Percentiles rank a stretch among this genome's conserved stretches.
Evolutionary conservation across 129 eudicot species (phyloP).

Genomic region (Glebionis coronaria): DNA sequence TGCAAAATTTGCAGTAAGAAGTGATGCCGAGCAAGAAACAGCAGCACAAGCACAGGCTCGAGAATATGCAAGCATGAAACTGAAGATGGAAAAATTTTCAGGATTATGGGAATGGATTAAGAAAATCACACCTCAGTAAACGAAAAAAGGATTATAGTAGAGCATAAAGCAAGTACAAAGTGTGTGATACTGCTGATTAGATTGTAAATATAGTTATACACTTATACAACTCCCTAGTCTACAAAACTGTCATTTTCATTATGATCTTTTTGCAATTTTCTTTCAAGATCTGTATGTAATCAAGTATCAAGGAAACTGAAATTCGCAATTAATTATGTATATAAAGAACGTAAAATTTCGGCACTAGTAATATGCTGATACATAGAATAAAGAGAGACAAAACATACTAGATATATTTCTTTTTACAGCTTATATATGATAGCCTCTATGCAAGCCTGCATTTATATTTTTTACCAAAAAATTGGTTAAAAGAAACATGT

Average conservation of each 20-base stretch:
- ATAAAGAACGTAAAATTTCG: background rate
- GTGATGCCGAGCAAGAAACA: conserved; percentile 50
- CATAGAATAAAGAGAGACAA: background rate
- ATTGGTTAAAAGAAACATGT: background rate
- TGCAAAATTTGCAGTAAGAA: conserved; percentile 31
- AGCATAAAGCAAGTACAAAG: conserved; percentile 1
- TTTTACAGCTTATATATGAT: background rate
- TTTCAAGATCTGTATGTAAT: background rate
- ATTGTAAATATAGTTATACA: conserved; percentile 11
- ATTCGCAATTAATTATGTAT: background rate
- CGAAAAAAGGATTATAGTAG: background rate
- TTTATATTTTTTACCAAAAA: too few relatives aligned
- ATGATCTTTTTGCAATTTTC: conserved; percentile 3
- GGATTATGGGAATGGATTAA: conserved; percentile 60
- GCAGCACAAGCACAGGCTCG: conserved; percentile 70
- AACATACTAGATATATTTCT: background rate
- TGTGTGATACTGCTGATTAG: conserved; percentile 2
- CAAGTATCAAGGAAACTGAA: background rate
- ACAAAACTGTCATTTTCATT: background rate
- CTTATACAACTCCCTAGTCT: background rate
- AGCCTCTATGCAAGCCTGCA: background rate
- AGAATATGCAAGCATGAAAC: conserved; percentile 49
- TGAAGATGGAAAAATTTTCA: conserved; percentile 42
- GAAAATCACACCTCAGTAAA: conserved; percentile 18
- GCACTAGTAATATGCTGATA: background rate